phyloP scores from a whole-genome alignment of 352 stramenopile genomes.

The Phytophthora cajani region DNA sequence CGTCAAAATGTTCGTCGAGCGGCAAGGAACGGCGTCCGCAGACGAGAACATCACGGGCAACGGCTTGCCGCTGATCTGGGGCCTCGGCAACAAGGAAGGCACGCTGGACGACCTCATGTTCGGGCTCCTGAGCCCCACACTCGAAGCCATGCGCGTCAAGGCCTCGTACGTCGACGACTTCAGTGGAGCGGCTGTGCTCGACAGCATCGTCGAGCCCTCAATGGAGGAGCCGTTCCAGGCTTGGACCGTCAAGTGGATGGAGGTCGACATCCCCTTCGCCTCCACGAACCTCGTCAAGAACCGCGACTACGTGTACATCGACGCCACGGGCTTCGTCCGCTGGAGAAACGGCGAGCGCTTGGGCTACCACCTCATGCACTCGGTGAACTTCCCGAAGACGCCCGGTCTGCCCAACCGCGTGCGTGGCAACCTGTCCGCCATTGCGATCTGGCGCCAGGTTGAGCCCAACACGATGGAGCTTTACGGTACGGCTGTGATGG shows the following conservation, averaged over 20 bases:
- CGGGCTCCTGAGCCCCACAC: slow-evolving; percentile 51
- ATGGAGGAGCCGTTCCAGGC: slow-evolving; percentile 44
- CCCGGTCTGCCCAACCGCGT: slow-evolving; percentile 49
- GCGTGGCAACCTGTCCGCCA: slow-evolving; percentile 48
- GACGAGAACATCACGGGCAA: slow-evolving; percentile 7
- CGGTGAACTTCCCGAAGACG: slow-evolving; percentile 39
- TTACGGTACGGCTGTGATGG: slow-evolving; percentile 44
- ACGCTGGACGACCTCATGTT: slow-evolving; percentile 57
- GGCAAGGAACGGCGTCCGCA: not conserved
- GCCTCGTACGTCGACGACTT: no score
- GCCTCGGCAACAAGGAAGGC: slow-evolving; percentile 40
- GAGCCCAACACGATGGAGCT: slow-evolving; percentile 50
- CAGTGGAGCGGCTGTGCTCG: slow-evolving; percentile 56
- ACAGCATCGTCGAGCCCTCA: slow-evolving; percentile 53
- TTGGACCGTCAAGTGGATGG: slow-evolving; percentile 44
- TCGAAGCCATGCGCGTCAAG: slow-evolving; percentile 32
- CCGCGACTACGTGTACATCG: slow-evolving; percentile 30
- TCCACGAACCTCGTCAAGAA: no score
- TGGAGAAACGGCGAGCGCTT: slow-evolving; percentile 32
- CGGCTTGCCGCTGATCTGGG: slow-evolving; percentile 40
- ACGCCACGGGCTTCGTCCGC: slow-evolving; percentile 29
- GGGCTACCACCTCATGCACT: slow-evolving; percentile 44
- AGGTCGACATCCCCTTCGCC: slow-evolving; percentile 8
- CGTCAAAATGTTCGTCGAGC: slow-evolving; percentile 40
- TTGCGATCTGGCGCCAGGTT: slow-evolving; percentile 54